phyloP scores from a whole-genome alignment of 2,329 filamentous ascomycete species.

The Monosporascus sp. region DNA sequence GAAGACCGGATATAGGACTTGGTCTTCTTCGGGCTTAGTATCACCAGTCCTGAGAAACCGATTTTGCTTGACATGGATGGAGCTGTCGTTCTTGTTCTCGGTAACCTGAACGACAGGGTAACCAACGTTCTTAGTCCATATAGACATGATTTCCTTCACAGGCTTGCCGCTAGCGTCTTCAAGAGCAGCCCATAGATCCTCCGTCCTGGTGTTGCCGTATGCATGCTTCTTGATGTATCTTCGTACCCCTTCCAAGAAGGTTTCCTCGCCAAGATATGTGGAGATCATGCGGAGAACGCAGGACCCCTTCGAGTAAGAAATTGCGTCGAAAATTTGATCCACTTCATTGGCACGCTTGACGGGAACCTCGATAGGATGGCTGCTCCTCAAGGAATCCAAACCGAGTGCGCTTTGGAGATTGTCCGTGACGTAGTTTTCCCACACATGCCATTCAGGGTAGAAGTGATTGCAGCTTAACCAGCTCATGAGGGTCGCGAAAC shows the following conservation, averaged over 20 bases:
- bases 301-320: conserved; percentile 95
- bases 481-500: conserved; percentile 88
- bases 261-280: conserved; percentile 86
- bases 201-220: conserved; percentile 91
- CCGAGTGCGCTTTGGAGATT: conserved; percentile 83
- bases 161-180: conserved; percentile 87
- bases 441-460: conserved; percentile 98
- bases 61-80: conserved; percentile 88
- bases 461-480: conserved; percentile 79
- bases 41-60: conserved; percentile 90
- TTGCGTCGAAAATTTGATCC: conserved; percentile 97
- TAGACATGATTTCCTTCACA: conserved; percentile 84
- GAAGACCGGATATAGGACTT: conserved; percentile 84
- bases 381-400: conserved; percentile 87
- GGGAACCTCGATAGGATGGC: conserved; percentile 92
- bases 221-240: conserved; percentile 92
- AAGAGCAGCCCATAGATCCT: conserved; percentile 84
- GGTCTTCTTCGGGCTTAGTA: conserved; percentile 87
- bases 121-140: conserved; percentile 96
- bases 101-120: conserved; percentile 88
- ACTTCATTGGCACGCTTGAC: conserved; percentile 94
- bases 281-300: conserved; percentile 97
- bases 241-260: conserved; percentile 87
- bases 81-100: conserved; percentile 63
- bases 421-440: conserved; percentile 91